phyloP scores from a whole-genome alignment of 73 alveolate genomes.

The Uronychia binucleata region DNA sequence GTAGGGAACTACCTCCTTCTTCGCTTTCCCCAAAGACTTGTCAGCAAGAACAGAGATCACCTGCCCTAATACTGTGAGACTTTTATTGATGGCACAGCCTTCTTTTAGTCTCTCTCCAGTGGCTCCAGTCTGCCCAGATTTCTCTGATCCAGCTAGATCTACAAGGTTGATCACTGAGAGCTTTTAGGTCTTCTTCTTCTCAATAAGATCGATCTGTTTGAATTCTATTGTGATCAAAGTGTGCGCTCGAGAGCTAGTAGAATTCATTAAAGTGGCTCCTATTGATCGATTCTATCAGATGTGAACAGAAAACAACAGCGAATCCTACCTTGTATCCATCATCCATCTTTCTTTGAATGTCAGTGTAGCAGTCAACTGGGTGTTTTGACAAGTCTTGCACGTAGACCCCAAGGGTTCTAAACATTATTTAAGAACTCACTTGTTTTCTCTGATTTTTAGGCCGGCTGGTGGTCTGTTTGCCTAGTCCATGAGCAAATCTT shows the following conservation, averaged over 20 bases:
- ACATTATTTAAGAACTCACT: conserved; percentile 1
- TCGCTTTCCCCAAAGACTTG: conserved; percentile 82
- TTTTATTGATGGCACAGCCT: conserved; percentile 97
- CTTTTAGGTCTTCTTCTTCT: conserved; percentile 60
- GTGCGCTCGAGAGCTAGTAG: conserved; percentile 91
- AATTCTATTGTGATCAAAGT: conserved; percentile 77
- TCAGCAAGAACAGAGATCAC: conserved; percentile 89
- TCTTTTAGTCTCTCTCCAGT: conserved; percentile 98
- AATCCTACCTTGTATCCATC: conserved; percentile 85
- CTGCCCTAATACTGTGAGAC: conserved; percentile 88
- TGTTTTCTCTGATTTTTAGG: conserved; percentile 87
- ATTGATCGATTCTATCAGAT: conserved; percentile 83
- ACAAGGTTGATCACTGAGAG: conserved; percentile 92
- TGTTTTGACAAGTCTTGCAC: conserved; percentile 91
- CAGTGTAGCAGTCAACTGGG: conserved; percentile 87
- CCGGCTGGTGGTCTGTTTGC: conserved; percentile 87
- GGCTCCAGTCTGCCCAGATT: conserved; percentile 98
- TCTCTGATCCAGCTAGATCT: conserved; percentile 98
- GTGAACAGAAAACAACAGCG: too few relatives aligned
- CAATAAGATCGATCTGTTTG: conserved; percentile 44
- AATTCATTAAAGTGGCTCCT: conserved; percentile 97
- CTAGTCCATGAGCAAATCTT: conserved; percentile 87
- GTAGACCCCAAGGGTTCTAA: conserved; percentile 88
- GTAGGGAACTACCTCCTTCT: conserved; percentile 91
- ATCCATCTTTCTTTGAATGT: conserved; percentile 90